Base-by-base conservation (phyloP, 495 filamentous ascomycete genomes). In the Talaromyces liani region DNA sequence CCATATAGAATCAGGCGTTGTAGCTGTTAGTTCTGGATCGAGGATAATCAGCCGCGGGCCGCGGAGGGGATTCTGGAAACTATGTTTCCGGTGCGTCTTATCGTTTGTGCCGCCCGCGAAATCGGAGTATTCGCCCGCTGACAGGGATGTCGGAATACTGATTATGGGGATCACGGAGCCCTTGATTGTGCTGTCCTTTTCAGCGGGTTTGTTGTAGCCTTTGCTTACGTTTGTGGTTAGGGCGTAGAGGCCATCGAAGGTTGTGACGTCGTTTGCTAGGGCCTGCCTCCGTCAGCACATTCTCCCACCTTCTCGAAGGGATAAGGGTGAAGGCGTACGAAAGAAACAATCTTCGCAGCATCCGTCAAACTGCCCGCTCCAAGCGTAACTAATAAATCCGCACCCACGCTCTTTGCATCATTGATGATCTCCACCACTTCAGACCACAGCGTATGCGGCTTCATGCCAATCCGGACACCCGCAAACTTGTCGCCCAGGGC, bases 361-460 rank as follows among this genome's bases (percentile, higher is more conserved):
- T 89, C 87, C 1, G 84, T 85, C 65, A 88, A 67, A 36, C 80
- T 84, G 0, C 86, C 86, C 14, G 77, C 86, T 33, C 87, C 86
- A 3, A 88, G 72, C 0, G 85, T 88, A 36, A 89, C 67, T 41
- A 88, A 69, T 29, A 81, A 67, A 75, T 89, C 86, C 4, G 80
- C 82, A 9, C 77, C 61, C 16, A 72, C 73, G 18, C 68, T 67
- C n/a, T 75, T 68, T 1, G 80, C 72, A 7, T 88, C 84, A 4
- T 76, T 67, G 10, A 77, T 69, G 33, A 88, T 81, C 45, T 83
- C 76, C 3, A 88, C 63, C 3, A 88, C 74, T 61, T 87, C 87
- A 22, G 81, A 81, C 79, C 78, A 87, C 34, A 80, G 75, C 2
- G 84, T 85, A 68, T 88, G 85, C 51, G 81, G 81, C 34, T 77